A percentile compares a stretch with the other conserved stretches of the same genome.
Conservation (phyloP, 768 basidiomycete species). For the Lactarius vividus region DNA sequence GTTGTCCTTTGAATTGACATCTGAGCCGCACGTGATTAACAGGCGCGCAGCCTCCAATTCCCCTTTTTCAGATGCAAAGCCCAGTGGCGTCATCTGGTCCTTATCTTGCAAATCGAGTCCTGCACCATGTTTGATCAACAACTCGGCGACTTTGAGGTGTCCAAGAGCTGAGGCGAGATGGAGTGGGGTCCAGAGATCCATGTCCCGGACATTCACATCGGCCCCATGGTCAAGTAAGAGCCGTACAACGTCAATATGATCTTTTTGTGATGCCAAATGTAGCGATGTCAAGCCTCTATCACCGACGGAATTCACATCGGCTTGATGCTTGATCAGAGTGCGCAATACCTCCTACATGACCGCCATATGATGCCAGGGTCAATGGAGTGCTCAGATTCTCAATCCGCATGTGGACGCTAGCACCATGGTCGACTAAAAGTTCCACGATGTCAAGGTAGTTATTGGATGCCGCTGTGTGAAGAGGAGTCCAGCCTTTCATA, state of each 20-base stretch:
- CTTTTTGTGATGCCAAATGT: background rate
- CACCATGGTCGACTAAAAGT: background rate
- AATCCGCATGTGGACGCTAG: background rate
- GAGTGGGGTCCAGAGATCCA: background rate
- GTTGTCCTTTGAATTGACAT: background rate
- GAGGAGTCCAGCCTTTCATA: background rate
- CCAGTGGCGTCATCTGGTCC: background rate
- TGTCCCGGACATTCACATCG: background rate
- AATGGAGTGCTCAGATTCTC: background rate
- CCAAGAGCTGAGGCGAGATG: constrained; percentile 1
- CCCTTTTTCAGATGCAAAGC: background rate
- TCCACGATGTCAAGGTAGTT: background rate
- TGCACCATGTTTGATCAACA: background rate
- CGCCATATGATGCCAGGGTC: background rate
- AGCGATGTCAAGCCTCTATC: background rate
- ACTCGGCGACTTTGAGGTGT: background rate
- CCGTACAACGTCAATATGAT: background rate
- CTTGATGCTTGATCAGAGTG: too few species aligned
- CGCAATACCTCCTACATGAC: background rate
- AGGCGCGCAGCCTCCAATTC: background rate
- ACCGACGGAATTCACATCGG: background rate
- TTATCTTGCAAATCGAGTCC: background rate
- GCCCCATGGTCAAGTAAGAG: background rate
- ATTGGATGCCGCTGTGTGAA: background rate
- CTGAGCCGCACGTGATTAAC: background rate